phyloP scores from a whole-genome alignment of 768 basidiomycete genomes.

The Boletellus ananas region DNA sequence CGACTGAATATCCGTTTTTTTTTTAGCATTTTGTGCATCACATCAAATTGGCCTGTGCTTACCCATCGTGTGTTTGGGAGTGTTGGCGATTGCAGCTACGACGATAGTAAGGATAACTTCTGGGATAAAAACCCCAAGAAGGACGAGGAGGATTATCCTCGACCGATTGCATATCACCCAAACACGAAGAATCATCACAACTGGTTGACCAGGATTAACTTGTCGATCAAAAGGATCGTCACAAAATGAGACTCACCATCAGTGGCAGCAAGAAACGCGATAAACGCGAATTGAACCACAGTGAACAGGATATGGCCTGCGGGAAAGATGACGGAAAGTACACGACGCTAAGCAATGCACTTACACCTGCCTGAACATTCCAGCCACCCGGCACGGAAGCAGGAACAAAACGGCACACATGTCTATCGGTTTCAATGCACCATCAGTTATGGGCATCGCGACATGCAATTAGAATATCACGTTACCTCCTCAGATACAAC shows the following conservation, averaged over 20 bases:
- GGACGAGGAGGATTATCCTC: not conserved
- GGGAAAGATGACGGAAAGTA: too few species aligned
- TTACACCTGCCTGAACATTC: slow-evolving; percentile 6
- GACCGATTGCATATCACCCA: slow-evolving; percentile 7
- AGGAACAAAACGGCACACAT: not conserved
- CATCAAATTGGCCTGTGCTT: not conserved
- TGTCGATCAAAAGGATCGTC: not conserved
- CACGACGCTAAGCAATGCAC: not conserved
- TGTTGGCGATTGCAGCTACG: not conserved
- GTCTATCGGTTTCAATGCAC: not conserved
- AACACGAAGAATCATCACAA: slow-evolving; percentile 11
- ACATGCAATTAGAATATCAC: not conserved
- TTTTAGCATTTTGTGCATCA: not conserved
- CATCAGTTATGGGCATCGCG: not conserved
- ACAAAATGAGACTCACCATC: slow-evolving; percentile 1
- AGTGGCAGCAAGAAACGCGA: slow-evolving; percentile 5
- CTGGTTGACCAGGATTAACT: not conserved
- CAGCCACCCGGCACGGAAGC: not conserved
- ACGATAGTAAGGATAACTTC: not conserved
- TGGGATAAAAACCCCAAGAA: slow-evolving; percentile 2
- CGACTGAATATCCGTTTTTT: not conserved
- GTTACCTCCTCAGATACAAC: not conserved
- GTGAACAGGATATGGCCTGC: slow-evolving; percentile 1
- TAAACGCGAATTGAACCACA: not conserved
- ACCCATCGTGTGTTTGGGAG: not conserved